Base-by-base conservation (phyloP, 83 land plant genomes). In the Thuja plicata region DNA sequence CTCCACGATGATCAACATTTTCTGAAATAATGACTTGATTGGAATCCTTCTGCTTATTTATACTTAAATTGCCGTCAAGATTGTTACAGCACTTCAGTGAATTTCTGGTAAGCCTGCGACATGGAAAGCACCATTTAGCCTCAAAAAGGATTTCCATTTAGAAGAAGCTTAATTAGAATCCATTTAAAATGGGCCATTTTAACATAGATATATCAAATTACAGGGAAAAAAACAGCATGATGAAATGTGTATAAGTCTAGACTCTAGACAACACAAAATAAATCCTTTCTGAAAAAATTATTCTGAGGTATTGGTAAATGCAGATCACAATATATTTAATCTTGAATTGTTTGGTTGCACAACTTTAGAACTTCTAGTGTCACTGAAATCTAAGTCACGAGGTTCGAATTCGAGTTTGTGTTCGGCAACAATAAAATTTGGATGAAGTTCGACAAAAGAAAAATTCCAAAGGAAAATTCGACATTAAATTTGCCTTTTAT, bases 11-110 rank as follows among this genome's bases (percentile, higher is more conserved):
- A 32, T 57, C 70, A 19, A 50, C 60, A 2, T 55, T 86, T 86
- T 86, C 70, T 86, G 70, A 54, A 86, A 34, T 40, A 86, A 57
- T 9, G 54, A 8, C 87, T 11, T 35, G 62, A 32, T 37, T 35
- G 57, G 70, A 86, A 16, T 57, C 87, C n/a, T 86, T 86, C 60
- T 86, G 38, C 34, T 55, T 50, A 32, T 12, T 48, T 45, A 86
- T 52, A 13, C 8, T 86, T 17, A 32, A 71, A 19, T 54, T 43
- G 34, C 43, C 71, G 7, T 55, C 87, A 57, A 50, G 66, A 86
- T 54, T 17, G 27, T 50, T 86, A 54, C 57, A 30, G 57, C 70
- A 57, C 79, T 32, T 76, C 3, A 13, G 71, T 35, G 87, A 55
- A 54, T 45, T 40, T 57, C 54, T 82, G 46, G 54, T 82, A 24